Evolutionary conservation across 176 grass and related monocot species (phyloP), one percentile per base, ranked within the genome.

Genomic region (Areca catechu): DNA sequence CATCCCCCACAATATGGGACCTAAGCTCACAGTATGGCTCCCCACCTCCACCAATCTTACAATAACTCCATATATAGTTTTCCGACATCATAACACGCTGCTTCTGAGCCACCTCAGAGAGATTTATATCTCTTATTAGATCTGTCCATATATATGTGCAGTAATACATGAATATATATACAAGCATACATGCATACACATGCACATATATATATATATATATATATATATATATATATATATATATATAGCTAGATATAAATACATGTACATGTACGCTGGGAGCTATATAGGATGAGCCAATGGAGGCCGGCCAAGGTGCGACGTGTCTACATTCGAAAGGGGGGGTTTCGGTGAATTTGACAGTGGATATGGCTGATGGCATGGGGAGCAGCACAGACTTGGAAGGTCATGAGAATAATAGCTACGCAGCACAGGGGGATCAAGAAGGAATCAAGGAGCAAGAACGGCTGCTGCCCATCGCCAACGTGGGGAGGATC

Each of bases 401-500:
- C 57, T 37, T 22, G 7, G 24, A 60, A 60, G 57, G 57, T 30
- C 15, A 10, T 12, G 27, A 60, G 3, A n/a, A 30, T 37, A 60
- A 34, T 12, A 12, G 34, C 57, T 60, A 37, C 57, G 19, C 25
- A 17, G 24, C 5, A 25, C 34, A 43, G 34, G 16, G 16, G 9
- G 25, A 1, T 14, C 5, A 24, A 7, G 57, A 59, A 28, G 57
- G 57, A 4, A 37, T 60, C 57, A 62, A 62, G 34, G 60, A 62
- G 60, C 60, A 62, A 22, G 60, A 62, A 19, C 29, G 60, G 60
- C 37, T 62, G 34, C 60, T 62, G 12, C 60, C 60, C 18, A 62
- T 62, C 60, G 60, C 60, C 34, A 62, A 62, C 60, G 60, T 62
- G n/a, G 60, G 60, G n/a, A 43, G 60, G 60, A 62, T 62, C 60